These are phyloP conservation scores for Mytilinidion resinicola DNA, from an alignment of 495 filamentous ascomycete genomes.

Conservation along the genomic window DNA sequence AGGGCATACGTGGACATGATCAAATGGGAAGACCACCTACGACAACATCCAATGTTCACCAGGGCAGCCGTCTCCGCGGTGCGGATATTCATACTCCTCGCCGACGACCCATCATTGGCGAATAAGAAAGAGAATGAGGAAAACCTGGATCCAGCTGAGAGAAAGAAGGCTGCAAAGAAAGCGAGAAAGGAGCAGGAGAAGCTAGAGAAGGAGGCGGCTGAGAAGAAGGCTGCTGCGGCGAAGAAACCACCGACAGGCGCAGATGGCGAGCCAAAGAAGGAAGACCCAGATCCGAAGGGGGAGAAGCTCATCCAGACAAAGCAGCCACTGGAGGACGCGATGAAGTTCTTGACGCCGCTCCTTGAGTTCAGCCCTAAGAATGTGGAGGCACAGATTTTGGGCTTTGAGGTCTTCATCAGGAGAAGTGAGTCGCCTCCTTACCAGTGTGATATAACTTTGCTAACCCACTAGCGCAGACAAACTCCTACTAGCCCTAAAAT, in stretches of 20 bases:
- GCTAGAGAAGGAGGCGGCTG: conserved; percentile 70
- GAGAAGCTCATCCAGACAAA: conserved; percentile 67
- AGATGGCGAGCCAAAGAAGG: conserved; percentile 57
- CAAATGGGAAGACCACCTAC: conserved; percentile 84
- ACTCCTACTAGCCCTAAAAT: conserved; percentile 76
- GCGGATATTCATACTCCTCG: conserved; percentile 69
- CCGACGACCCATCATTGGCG: conserved; percentile 66
- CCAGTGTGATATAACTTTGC: conserved; percentile 4
- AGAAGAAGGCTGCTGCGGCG: conserved; percentile 72
- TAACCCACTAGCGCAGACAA: conserved; percentile 55
- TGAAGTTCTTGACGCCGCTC: conserved; percentile 76
- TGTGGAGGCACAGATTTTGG: conserved; percentile 73
- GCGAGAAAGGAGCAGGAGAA: conserved; percentile 87
- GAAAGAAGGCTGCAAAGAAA: conserved; percentile 93
- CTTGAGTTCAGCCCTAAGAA: conserved; percentile 77
- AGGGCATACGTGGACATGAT: conserved; percentile 94
- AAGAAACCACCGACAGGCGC: conserved; percentile 43
- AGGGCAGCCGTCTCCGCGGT: conserved; percentile 79
- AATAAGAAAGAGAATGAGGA: conserved; percentile 50
- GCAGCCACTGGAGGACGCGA: conserved; percentile 76
- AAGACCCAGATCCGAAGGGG: conserved; percentile 82
- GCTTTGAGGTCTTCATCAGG: conserved; percentile 83
- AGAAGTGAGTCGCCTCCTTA: conserved; percentile 50
- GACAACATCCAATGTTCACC: conserved; percentile 88
- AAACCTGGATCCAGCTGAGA: conserved; percentile 59